Evolutionary conservation across 2,329 filamentous ascomycete species (phyloP), one percentile per base, ranked within the genome.

Genomic region (Myriosclerotinia curreyana): DNA sequence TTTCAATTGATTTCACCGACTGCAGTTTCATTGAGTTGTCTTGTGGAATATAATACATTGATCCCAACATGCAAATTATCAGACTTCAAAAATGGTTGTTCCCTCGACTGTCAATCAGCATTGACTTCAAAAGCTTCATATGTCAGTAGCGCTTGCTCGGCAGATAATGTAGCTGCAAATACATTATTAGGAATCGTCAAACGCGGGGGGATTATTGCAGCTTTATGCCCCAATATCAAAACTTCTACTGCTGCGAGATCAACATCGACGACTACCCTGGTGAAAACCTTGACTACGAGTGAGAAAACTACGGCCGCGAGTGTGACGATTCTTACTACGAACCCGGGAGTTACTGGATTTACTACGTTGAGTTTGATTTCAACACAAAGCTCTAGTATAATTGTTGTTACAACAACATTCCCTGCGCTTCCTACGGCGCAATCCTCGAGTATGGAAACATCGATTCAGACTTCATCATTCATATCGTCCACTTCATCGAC

Each of bases 101-200:
- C 73, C n/a, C 14, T 49, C 42, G 54, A 46, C 3, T 75, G 73
- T 62, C 60, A 70, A 55, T n/a, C 64, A 1, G 68, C 62, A 6
- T 56, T 75, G n/a, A 48, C 61, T 14, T 38, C 53, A 9, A 60
- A 69, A 36, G 69, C 69, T 42, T 40, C 40, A 20, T 55, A 54
- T 50, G 72, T 75, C 15, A 62, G 25, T 15, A 55, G 48, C 9
- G 66, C 67, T 31, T 75, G 73, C 59, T 52, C 48, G 34, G 65
- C 52, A 17, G 66, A 69, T 5, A 36, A 22, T 25, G 71, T 71
- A 9, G 70, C 46, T 54, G 49, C 70, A 17, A 71, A 64, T 48
- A 69, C 71, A 17, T 63, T 75, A 34, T 55, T 75, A n/a, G 73
- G 72, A n/a, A 72, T 73, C 20, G 66, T 74, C 2, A 63, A 69